Base-by-base conservation (phyloP, 1,284 basidiomycete species). In the Rhodotorula sp. region DNA sequence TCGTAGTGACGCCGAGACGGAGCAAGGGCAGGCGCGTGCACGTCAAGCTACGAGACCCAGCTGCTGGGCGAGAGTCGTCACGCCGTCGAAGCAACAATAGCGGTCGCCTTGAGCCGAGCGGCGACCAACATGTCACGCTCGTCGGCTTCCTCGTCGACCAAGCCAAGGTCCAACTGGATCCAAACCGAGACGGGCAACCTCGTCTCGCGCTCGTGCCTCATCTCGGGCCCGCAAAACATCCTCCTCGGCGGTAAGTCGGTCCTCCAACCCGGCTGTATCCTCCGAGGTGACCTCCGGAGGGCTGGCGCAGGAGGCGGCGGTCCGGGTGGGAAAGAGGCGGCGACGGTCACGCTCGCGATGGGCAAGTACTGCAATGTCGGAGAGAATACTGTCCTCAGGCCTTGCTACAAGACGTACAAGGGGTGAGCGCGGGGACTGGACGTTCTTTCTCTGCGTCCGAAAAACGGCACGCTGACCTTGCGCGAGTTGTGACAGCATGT, bases 191-290 rank as follows among this genome's bases (percentile, higher is more conserved):
- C 90, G 72, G 90, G 90, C 65, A 92, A 95, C 84, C 95, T 95
- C 81, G 93, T 98, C 63, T 97, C 94, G 49, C 87, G 94, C 60
- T 88, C 91, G 74, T 92, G 93, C 15, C 89, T 88, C n/a, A 97
- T 99, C 77, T 87, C 90, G 57, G 97, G 97, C 15, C 92, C 94
- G 12, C 90, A 93, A 79, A 97, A 98, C 80, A 99, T 99, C 80
- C 92, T 98, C 71, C 87, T 99, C 4, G 93, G 93, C 49, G 97
- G 95, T 55, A 98, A 98, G 83, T 95, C 93, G 7, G 92, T 99
- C 80, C 95, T 99, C 67, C 90, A 94, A 19, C 90, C 87, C 64
- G 87, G 88, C 67, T 90, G 90, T 19, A 91, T 97, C 69, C 89
- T 97, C 66, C 88, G 94, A 59, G 94, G 94, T 0, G 94, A 97